phyloP scores from a whole-genome alignment of 768 basidiomycete species.

The Calocybe gangraenosa region DNA sequence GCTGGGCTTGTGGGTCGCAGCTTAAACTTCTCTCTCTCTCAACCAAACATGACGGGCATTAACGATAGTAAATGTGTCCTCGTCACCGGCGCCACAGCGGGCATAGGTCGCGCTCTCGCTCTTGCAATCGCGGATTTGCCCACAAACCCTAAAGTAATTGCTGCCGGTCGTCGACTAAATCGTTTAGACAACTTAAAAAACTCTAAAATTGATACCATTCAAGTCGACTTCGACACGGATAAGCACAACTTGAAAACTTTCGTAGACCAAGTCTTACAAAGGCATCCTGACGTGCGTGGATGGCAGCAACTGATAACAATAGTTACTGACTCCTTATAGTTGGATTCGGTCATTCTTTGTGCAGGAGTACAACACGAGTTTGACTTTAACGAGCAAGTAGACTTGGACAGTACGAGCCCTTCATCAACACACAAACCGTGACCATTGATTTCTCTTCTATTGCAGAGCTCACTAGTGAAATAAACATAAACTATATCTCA shows the following conservation, averaged over 20 bases:
- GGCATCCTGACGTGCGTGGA: constrained; percentile 43
- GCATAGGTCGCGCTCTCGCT: constrained; percentile 55
- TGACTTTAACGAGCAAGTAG: constrained; percentile 38
- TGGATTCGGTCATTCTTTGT: constrained; percentile 51
- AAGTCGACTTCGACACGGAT: constrained; percentile 40
- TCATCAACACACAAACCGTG: background rate
- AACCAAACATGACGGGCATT: constrained; percentile 6
- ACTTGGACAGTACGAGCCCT: constrained; percentile 33
- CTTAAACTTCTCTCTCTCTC: too few species aligned
- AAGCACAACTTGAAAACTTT: constrained; percentile 33
- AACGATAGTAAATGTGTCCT: constrained; percentile 28
- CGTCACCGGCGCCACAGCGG: constrained; percentile 39
- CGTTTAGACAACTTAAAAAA: constrained; percentile 45
- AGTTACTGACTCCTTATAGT: constrained; percentile 26
- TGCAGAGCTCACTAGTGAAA: constrained; percentile 39
- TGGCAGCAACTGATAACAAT: background rate
- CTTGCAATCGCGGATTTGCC: constrained; percentile 43
- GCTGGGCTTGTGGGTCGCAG: too few species aligned
- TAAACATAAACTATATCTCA: constrained; percentile 52
- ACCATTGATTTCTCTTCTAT: background rate
- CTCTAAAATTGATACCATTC: constrained; percentile 35
- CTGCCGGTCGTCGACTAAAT: constrained; percentile 47
- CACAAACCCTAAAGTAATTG: constrained; percentile 46
- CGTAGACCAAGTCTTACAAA: constrained; percentile 34
- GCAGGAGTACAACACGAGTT: constrained; percentile 51